Conservation (phyloP, 169 alveolate species). For the Toxoplasma gondii region DNA sequence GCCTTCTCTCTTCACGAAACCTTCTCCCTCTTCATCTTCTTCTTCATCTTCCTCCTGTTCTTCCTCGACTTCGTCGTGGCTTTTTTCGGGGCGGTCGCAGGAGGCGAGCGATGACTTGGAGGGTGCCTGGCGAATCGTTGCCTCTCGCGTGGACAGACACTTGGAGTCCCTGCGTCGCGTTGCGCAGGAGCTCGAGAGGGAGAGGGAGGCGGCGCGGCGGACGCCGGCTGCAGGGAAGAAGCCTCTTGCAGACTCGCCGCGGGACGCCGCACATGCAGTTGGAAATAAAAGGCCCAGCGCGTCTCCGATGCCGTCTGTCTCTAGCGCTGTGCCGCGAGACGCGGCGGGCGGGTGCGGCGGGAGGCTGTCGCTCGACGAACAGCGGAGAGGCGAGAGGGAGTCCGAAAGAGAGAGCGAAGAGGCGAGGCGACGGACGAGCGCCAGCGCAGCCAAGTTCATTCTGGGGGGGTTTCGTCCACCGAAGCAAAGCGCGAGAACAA, state of each 20-base stretch:
- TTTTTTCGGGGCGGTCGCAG: neutral
- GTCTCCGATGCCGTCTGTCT: too few species aligned
- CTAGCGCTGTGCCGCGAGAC: neutral
- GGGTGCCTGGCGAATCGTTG: neutral
- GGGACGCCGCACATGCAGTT: neutral
- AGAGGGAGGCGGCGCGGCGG: constrained; percentile 13
- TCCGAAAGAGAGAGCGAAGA: neutral
- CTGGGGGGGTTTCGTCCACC: neutral
- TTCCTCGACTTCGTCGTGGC: neutral
- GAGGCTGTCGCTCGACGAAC: neutral
- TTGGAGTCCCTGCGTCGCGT: neutral
- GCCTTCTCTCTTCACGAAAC: neutral
- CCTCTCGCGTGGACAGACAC: neutral
- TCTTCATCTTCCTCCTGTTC: neutral
- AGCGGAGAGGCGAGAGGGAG: neutral
- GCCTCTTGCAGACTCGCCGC: neutral
- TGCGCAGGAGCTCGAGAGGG: neutral
- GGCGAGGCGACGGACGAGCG: neutral
- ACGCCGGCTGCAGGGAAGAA: neutral
- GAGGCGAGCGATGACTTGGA: neutral
- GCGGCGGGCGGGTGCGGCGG: neutral
- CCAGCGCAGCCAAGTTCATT: neutral
- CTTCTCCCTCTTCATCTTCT: neutral
- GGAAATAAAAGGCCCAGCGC: neutral
- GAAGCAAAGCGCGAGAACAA: neutral